Evolutionary conservation across 257 asterid genomes (phyloP).

Genomic region (Solanum tarapatanum): DNA sequence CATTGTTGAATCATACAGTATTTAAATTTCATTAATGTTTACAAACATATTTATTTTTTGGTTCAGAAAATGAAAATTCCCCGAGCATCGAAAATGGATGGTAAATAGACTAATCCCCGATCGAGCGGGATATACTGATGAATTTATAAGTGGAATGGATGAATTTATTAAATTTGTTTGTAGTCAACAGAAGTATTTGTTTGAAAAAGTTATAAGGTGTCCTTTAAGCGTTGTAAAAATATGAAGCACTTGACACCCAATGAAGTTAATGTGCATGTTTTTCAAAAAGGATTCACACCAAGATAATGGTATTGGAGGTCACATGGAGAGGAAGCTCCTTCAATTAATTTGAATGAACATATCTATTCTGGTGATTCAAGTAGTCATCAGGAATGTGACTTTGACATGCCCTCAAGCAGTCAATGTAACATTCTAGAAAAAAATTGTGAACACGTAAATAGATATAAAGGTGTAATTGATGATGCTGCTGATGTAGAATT

Average conservation of each 20-base stretch:
- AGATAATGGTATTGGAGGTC: not conserved
- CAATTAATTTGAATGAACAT: not conserved
- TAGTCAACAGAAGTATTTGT: not conserved
- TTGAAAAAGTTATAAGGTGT: not conserved
- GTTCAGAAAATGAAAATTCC: not conserved
- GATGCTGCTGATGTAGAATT: too few relatives aligned
- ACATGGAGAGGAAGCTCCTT: not conserved
- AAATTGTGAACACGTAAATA: too few relatives aligned
- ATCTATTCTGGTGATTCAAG: not conserved
- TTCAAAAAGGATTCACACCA: not conserved
- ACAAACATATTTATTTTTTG: not conserved
- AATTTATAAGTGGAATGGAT: not conserved
- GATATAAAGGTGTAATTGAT: too few relatives aligned
- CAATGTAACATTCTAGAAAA: too few relatives aligned
- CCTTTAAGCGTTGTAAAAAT: not conserved
- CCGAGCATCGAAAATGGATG: not conserved
- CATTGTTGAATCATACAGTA: too few relatives aligned
- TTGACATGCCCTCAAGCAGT: too few relatives aligned
- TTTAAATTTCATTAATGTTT: too few relatives aligned
- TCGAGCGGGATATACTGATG: not conserved
- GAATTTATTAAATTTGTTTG: too few relatives aligned
- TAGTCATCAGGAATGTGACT: not conserved
- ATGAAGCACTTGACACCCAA: not conserved
- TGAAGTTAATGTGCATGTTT: not conserved
- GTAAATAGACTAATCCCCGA: too few relatives aligned